Evolutionary conservation across 495 filamentous ascomycete genomes (phyloP), one percentile per base, ranked within the genome.

Genomic region (Trichocladium uniseriatum): DNA sequence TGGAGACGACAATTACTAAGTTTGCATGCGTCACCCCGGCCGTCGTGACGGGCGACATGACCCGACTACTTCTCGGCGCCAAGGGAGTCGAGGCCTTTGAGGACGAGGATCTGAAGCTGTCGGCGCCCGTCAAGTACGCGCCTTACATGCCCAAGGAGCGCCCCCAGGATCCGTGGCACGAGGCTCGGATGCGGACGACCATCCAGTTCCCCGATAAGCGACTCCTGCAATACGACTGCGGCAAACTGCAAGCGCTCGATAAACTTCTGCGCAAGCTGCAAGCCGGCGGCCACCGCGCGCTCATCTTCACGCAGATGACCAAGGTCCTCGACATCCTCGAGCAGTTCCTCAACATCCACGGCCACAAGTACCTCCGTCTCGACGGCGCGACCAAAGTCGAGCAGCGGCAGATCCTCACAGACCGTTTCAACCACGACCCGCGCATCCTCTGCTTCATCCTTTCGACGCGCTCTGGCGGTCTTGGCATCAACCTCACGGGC

Each of bases 221-320:
- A 11, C 77, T 99, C 28, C 75, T 99, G 3, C 90, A 97, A 60
- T 99, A 95, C 58, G 94, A 99, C 67, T 97, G 94, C 60, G 94
- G 94, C 44, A 99, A 99, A 62, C 78, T 99, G 10, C 94, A 99
- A 56, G 80, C 83, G 21, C 81, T 99, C 13, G 90, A 91, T 59
- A 81, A 79, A 49, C 79, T 99, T 8, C 78, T 99, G 22, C 84
- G 92, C 18, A 81, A 86, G 43, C 75, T 97, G 1, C 89, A 96
- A 67, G 80, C 86, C 6, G 88, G 87, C 45, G 88, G 89, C 14
- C 92, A 96, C 60, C 86, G 94, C 6, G 91, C 88, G 5, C 71
- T 99, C 27, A 97, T 99, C 64, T 99, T 99, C 69, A 97, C 94
- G 2, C 94, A 99, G 59, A 99, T 99, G 94, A 97, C 94, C 21